Base-by-base conservation (phyloP, 1,139 yeast genomes). In the Pichia inconspicua region DNA sequence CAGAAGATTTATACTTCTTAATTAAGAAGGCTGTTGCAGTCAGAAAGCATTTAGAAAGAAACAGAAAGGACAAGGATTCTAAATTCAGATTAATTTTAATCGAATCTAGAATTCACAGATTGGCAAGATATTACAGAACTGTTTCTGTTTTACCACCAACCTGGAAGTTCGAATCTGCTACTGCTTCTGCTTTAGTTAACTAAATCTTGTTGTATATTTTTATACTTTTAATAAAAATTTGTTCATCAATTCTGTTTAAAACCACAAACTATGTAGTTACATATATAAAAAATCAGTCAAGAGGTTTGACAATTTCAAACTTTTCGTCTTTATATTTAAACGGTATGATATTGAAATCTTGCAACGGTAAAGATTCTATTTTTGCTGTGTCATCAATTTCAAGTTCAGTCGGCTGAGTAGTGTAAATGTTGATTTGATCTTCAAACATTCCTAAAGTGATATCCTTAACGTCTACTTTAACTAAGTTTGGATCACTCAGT, bases 121-220 rank as follows among this genome's bases (percentile, higher is more conserved):
- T 92, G 75, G 96, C 98, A 66, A 88, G 99, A 83, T 92, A 92
- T 94, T 92, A 92, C 96, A 90, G 96, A 88, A 87, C 96, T 68
- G 95, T 88, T 67, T 80, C 95, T 71, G 97, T 92, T 70, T 85
- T 92, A 72, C 97, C 98, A 69, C 97, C 98, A 73, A 89, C 86
- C 92, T 92, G 97, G 97, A 92, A 92, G 82, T 92, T 85, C 95
- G 98, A 92, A 81, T 90, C 98, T 65, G 95, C 98, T 72, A 94
- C 98, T 71, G 99, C 99, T 72, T 92, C 98, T 70, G 95, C 99
- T 76, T 84, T 94, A 78, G 98, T 94, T 72, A 90, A 90, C 84
- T 90, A 88, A 74, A 69, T 68, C 62, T 47, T 46, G 31, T 43
- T 41, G 37, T 48, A 36, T 36, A 28, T 25, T 25, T 35, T 39